These are phyloP conservation scores for Ottelia alismoides DNA, from an alignment of 106 monocot species.

Conservation along the genomic window DNA sequence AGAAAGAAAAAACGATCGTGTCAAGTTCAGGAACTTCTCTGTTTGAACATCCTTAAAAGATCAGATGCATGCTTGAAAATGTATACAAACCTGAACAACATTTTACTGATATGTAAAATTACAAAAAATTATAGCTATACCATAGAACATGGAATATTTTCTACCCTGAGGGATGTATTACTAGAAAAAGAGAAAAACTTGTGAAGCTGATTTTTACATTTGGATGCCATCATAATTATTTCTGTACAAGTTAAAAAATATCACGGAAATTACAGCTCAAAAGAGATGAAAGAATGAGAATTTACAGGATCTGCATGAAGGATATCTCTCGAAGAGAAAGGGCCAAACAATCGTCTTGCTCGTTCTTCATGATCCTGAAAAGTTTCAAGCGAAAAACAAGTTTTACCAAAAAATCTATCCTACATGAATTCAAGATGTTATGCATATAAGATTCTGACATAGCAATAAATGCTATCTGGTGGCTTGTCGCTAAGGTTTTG, in stretches of 20 bases:
- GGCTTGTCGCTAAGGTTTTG: constrained; percentile 5
- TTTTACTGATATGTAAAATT: too few relatives aligned
- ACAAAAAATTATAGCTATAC: too few relatives aligned
- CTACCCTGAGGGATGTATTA: too few relatives aligned
- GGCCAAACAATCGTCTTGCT: constrained; percentile 10
- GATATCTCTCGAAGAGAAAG: constrained; percentile 11
- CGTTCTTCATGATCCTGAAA: constrained; percentile 21
- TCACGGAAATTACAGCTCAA: background rate
- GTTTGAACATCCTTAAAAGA: too few relatives aligned
- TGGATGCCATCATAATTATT: too few relatives aligned
- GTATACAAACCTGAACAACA: too few relatives aligned
- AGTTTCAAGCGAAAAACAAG: background rate
- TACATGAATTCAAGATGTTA: background rate
- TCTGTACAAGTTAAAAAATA: background rate
- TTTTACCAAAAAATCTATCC: background rate
- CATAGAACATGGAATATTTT: too few relatives aligned
- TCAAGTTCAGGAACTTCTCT: too few relatives aligned
- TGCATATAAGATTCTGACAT: constrained; percentile 13
- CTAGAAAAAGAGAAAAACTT: background rate
- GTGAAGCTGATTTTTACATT: background rate
- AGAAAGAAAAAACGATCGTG: too few relatives aligned
- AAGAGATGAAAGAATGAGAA: background rate
- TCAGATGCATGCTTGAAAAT: too few relatives aligned
- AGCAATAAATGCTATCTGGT: constrained; percentile 17
- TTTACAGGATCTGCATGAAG: constrained; percentile 29